Base-by-base conservation (phyloP, 2,329 filamentous ascomycete genomes). In the Paramyrothecium sp. region DNA sequence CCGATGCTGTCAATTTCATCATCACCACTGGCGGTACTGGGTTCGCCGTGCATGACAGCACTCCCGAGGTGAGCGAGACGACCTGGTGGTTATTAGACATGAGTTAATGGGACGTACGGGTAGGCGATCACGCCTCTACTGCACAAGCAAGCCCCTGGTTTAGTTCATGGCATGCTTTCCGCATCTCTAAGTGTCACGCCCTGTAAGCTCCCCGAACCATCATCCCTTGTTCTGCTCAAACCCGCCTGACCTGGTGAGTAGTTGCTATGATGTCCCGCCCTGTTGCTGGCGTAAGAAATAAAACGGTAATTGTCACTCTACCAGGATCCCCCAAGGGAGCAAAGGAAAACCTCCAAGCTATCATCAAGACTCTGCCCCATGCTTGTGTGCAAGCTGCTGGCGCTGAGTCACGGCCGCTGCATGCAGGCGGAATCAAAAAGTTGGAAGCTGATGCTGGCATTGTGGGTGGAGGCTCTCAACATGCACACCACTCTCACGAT, bases 241-340 rank as follows among this genome's bases (percentile, higher is more conserved):
- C 10, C 10, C 7, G 26, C 26, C 26, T 30, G 10, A 30, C 10
- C 10, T 30, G 5, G 26, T 3, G n/a, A 5, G 7, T 57, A 96
- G 92, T 99, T 75, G 95, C 95, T 49, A 89, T 97, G 78, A 99
- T 99, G 95, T 91, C 95, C 54, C 86, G 95, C 50, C 95, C 95
- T 4, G 90, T 96, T 13, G 95, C 95, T 21, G 95, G 95, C 3
- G 87, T 96, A 3, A 83, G 95, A 33, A 88, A 94, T 60, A 87
- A 86, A 59, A 89, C 91, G 1, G 74, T 99, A 54, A 89, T 99
- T 22, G 76, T 97, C 60, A 99, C 95, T 0, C 78, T 99, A 3
- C 95, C 95, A 0, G 95, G 95, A 1, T 98, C 94, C 0, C 95
- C 95, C 0, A 98, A 98, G 72, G 95, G 93, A 1, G 95, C 95